Base-by-base conservation (phyloP, 2,329 filamentous ascomycete species). In the Alternaria angustiovoidea region DNA sequence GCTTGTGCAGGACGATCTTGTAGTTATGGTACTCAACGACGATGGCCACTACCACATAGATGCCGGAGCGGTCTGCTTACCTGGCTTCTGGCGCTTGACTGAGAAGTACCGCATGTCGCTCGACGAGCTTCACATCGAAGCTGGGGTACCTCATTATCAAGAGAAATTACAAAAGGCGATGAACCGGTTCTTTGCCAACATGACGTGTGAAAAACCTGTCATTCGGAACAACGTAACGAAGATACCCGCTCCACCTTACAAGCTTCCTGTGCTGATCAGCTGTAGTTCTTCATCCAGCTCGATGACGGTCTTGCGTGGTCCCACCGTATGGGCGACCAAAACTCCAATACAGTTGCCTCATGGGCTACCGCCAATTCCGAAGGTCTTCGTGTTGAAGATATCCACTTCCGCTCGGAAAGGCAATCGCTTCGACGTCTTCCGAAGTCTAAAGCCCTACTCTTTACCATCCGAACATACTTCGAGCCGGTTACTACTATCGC, bases 41-140 rank as follows among this genome's bases (percentile, higher is more conserved):
- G 42, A 54, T 28, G 52, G 52, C 7, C 52, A 54, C 9, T 54
- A 54, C 42, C 52, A 54, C 12, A 54, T 54, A 16, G 52, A 54
- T 28, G 42, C 42, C 7, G 52, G 42, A 22, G 51, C 51, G 4
- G 51, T 54, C 18, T 54, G 51, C n/a, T 41, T 54, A 14, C 51
- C 51, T 3, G 51, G 51, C 2, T 53, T 53, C 26, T 53, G 51
- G 51, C 51, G 51, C 1, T 18, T 53, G 51, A 43, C 39, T 22
- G 51, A 53, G 26, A 53, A 53, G 22, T 53, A 43, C 51, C 51
- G 51, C 38, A 53, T 53, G 46, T 48, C 46, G 18, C 46, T 48
- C 46, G 46, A 48, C 5, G 46, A 48, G 34, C 46, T 48, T 2
- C 51, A 53, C 26, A 53, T 53, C 4, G 51, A 53, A 43, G 51